Base-by-base conservation (phyloP, 176 grass and related monocot species). In the Carex cristatella region DNA sequence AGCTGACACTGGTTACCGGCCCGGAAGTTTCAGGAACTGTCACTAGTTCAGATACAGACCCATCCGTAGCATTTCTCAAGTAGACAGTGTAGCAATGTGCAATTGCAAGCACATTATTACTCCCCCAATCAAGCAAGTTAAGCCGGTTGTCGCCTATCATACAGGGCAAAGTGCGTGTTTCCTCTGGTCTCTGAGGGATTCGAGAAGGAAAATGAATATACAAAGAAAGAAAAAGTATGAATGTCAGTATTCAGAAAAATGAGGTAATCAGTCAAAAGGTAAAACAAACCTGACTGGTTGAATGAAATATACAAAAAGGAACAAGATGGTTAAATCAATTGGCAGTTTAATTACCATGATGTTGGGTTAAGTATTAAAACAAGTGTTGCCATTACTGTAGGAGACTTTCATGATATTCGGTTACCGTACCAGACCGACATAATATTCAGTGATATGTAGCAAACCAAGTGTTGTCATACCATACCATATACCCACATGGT, bases 191-290 rank as follows among this genome's bases (percentile, higher is more conserved):
- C 88, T 65, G 57, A 69, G 7, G 4, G 37, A 40, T 27, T 79
- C 19, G 60, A 72, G 76, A 69, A 74, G 69, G 85, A 35, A 76
- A 79, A 71, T 79, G 53, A 81, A 87, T 82, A 44, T 55, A 87
- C 23, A 87, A 60, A 15, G 83, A 88, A 73, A 80, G 56, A 80
- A 42, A 30, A 76, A 79, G 23, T 79, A 79, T 0, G 72, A 46
- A 33, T 28, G 67, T 32, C 35, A 69, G 0, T 65, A 65, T 32
- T 51, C 58, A 51, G 46, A 65, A 40, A 65, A 28, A 38, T 78
- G 14, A 64, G 23, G 23, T 28, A 3, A 46, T 46, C 7, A 65
- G 9, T 65, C 19, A 13, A 64, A 40, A 40, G 38, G 38, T 40
- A 40, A 40, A 27, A 64, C n/a, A 64, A 64, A 64, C 18, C 28